Percentiles rank a stretch among this genome's conserved stretches.
Evolutionary conservation across 192 early-diverging fungal species (phyloP).

Genomic region (Rhizophagus clarus): DNA sequence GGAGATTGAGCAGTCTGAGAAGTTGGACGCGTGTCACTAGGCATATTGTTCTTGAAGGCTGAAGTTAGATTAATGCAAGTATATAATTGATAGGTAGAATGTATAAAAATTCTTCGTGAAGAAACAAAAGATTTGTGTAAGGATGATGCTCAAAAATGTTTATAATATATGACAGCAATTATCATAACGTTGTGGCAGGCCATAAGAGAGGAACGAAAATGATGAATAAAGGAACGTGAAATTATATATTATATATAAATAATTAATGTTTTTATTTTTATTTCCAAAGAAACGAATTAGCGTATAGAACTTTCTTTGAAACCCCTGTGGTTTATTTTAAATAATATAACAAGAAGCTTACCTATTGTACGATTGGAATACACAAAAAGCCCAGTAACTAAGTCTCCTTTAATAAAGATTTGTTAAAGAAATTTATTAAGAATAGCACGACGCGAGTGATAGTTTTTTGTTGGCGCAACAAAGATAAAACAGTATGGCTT

Average conservation of each 20-base stretch:
- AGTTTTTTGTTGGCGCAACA: neutral
- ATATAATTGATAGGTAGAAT: neutral
- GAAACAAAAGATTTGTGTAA: neutral
- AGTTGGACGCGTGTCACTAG: slow-evolving; percentile 20
- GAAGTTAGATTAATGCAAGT: neutral
- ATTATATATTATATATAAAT: neutral
- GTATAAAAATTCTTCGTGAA: neutral
- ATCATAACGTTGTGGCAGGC: neutral
- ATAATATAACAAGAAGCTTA: neutral
- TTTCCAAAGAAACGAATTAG: neutral
- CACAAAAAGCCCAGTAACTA: neutral
- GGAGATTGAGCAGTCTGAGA: neutral
- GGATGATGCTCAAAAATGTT: neutral
- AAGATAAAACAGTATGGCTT: neutral
- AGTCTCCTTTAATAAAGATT: neutral
- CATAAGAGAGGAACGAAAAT: neutral
- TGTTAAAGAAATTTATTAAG: neutral
- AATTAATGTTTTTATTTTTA: neutral
- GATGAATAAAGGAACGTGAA: neutral
- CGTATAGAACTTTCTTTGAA: neutral
- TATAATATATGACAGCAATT: neutral
- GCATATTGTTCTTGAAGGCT: neutral
- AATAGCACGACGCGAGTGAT: neutral
- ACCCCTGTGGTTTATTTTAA: neutral
- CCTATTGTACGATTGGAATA: neutral